These are phyloP conservation scores for Albophoma yamanashiensis DNA, from an alignment of 2,329 filamentous ascomycete species.

Conservation along the genomic window DNA sequence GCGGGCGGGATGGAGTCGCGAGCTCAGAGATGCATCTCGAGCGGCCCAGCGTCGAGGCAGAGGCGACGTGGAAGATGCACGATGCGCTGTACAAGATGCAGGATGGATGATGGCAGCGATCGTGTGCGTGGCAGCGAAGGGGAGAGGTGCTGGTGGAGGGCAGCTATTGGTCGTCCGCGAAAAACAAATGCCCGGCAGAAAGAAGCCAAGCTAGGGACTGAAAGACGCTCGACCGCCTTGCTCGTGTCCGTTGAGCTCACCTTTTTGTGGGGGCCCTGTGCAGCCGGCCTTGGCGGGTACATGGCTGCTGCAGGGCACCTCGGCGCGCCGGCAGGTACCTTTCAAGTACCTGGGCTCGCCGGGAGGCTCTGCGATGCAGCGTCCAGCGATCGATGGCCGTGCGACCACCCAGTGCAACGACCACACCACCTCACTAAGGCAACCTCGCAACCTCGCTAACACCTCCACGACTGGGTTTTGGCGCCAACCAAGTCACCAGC, in stretches of 20 bases:
- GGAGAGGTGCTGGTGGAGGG: conserved; percentile 7
- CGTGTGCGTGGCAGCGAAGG: background rate
- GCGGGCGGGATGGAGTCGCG: conserved; percentile 4
- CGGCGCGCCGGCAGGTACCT: background rate
- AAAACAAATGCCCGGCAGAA: conserved; percentile 14
- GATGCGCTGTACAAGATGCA: conserved; percentile 2
- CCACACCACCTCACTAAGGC: background rate
- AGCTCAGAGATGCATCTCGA: conserved; percentile 17
- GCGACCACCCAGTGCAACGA: background rate
- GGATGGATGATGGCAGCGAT: background rate
- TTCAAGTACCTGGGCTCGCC: too few species aligned
- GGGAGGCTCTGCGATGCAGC: background rate
- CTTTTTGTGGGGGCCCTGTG: background rate
- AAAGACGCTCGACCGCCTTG: conserved; percentile 1
- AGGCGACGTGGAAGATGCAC: conserved; percentile 2
- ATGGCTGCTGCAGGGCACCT: background rate
- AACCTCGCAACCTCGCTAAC: too few species aligned
- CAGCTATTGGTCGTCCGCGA: conserved; percentile 17
- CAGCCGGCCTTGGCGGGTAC: background rate
- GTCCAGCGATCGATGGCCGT: background rate
- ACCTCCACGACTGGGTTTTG: too few species aligned
- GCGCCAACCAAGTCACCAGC: too few species aligned
- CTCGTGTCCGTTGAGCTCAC: background rate
- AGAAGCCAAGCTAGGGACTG: background rate
- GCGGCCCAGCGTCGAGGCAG: conserved; percentile 5